Evolutionary conservation across 2,329 filamentous ascomycete genomes (phyloP), one percentile per base, ranked within the genome.

Genomic region (Aspergillus sp.): DNA sequence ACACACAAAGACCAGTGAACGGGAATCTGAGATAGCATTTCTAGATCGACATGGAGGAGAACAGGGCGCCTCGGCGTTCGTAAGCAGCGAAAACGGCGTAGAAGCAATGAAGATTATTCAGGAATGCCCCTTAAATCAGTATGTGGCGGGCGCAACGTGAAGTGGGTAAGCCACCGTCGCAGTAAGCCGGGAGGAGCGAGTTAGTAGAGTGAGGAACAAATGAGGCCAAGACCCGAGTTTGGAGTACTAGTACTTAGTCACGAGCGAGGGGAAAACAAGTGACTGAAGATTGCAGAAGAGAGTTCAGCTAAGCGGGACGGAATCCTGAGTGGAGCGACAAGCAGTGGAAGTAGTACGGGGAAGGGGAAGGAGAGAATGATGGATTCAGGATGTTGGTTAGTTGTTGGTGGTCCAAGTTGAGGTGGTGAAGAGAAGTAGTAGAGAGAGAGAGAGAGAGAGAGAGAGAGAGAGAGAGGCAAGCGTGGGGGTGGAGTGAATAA

Each of bases 21-120:
- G 15, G 21, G n/a, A 32, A 8, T 32, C 32, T n/a, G 36, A 25
- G 39, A 30, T 55, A 13, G 53, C 53, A 55, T 55, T 4, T 44
- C 53, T 55, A 55, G 41, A 42, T 25, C 41, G 42, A 30, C 52
- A 54, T 54, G 38, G 25, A 47, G 25, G 27, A 36, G 15, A 27
- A n/a, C n/a, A n/a, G n/a, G n/a, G 41, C 27, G 30, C 17, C 21
- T 25, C 8, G 11, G 42, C 23, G 53, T 32, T 19, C 17, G 23
- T 27, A 19, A 32, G 10, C 25, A 5, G 27, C 13, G 15, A 17
- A 55, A 36, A 44, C 7, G 23, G 23, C 8, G 39, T 15, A 15
- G 53, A 10, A 36, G 5, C 19, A 19, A 23, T 30, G 19, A n/a
- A 27, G 30, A 50, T 11, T 50, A 50, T 50, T 32, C n/a, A 27